Evolutionary conservation across 805 yeast genomes (phyloP).

Genomic region (Myxozyma monticola): DNA sequence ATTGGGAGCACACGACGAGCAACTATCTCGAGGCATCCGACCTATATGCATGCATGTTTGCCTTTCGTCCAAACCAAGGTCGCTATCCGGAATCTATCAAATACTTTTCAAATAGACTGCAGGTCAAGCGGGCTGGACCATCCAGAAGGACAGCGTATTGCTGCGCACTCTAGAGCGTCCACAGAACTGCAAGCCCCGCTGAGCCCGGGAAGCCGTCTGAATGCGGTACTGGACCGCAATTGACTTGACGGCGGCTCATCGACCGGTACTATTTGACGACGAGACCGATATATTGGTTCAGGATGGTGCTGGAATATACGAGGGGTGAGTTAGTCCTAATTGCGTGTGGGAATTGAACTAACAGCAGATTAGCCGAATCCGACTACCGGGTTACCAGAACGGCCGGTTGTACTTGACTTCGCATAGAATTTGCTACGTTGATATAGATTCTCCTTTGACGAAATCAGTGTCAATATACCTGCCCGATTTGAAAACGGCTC

Average conservation of each 20-base stretch:
- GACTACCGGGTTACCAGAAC: conserved; percentile 49
- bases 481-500: conserved; percentile 41
- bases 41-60: no score
- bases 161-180: no score
- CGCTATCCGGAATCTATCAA: no score
- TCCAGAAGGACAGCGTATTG: no score
- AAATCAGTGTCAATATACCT: conserved; percentile 53
- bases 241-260: conserved; percentile 38
- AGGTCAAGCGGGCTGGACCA: no score
- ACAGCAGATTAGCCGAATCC: conserved; percentile 58
- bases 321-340: conserved; percentile 43
- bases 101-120: no score
- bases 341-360: background rate
- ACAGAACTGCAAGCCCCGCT: no score
- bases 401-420: conserved; percentile 82
- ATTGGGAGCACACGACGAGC: no score
- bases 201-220: no score
- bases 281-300: conserved; percentile 58
- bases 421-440: conserved; percentile 70
- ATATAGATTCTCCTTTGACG: conserved; percentile 44
- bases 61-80: no score
- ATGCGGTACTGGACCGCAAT: conserved; percentile 36
- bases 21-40: no score
- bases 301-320: conserved; percentile 70
- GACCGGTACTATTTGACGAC: conserved; percentile 38